Evolutionary conservation across 805 yeast species (phyloP).

Genomic region (Myxozyma monticola): DNA sequence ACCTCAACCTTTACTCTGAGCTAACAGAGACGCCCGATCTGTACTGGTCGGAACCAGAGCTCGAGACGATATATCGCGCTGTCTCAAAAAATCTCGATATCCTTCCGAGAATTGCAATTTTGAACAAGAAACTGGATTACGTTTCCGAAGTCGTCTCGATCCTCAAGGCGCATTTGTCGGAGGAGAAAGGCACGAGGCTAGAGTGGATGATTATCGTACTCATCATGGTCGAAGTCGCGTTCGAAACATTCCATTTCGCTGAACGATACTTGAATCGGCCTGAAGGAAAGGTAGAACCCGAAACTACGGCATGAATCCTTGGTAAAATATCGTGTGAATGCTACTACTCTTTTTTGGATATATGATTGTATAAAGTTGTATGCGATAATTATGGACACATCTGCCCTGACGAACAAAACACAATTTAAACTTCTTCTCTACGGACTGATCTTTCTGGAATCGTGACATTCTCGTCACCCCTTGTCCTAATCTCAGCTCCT

Average conservation of each 20-base stretch:
- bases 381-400: no score
- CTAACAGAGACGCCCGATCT: constrained; percentile 89
- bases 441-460: no score
- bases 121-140: constrained; percentile 84
- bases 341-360: no score
- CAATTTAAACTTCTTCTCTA: no score
- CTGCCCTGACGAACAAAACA: no score
- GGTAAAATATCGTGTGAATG: no score
- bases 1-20: constrained; percentile 80
- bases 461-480: no score
- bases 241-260: constrained; percentile 74
- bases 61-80: constrained; percentile 72
- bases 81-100: constrained; percentile 75
- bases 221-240: constrained; percentile 80
- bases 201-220: constrained; percentile 87
- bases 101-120: constrained; percentile 69
- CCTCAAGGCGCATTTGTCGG: constrained; percentile 69
- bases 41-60: constrained; percentile 87
- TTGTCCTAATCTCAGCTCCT: no score
- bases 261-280: constrained; percentile 41
- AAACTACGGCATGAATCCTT: no score
- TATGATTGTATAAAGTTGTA: no score
- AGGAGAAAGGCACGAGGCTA: constrained; percentile 69
- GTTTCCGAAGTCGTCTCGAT: constrained; percentile 87
- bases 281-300: no score